Evolutionary conservation across 2,329 filamentous ascomycete species (phyloP).

Genomic region (Ambrosiella xylebori): DNA sequence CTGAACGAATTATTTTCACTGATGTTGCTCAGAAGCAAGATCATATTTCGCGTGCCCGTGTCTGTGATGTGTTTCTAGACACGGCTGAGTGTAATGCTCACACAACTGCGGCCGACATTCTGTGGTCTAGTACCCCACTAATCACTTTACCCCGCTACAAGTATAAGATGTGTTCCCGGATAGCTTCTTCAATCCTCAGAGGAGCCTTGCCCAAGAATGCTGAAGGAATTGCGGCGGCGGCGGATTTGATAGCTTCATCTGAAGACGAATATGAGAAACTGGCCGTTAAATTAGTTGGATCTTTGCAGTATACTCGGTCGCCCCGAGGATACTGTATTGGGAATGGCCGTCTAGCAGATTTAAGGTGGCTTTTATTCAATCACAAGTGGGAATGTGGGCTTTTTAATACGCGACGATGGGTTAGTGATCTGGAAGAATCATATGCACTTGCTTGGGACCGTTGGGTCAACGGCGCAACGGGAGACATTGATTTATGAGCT

Average conservation of each 20-base stretch:
- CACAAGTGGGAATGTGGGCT: constrained; percentile 72
- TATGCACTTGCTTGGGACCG: constrained; percentile 77
- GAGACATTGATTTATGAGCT: constrained; percentile 69
- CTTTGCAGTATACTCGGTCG: constrained; percentile 39
- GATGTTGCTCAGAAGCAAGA: constrained; percentile 91
- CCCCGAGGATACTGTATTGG: constrained; percentile 33
- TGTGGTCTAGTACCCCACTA: constrained; percentile 91
- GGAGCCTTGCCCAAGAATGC: constrained; percentile 63
- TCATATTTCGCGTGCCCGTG: constrained; percentile 78
- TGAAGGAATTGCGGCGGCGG: constrained; percentile 49
- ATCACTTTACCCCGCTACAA: constrained; percentile 79
- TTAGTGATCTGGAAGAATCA: constrained; percentile 69
- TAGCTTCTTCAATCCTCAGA: constrained; percentile 86
- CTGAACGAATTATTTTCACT: constrained; percentile 77
- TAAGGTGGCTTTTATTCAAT: constrained; percentile 68
- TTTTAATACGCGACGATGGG: constrained; percentile 87
- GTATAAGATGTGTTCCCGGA: constrained; percentile 98
- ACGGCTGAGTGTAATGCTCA: constrained; percentile 97
- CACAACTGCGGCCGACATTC: constrained; percentile 86
- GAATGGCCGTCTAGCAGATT: constrained; percentile 54
- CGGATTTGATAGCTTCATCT: constrained; percentile 58
- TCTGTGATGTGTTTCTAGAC: constrained; percentile 90
- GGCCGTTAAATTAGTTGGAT: constrained; percentile 49
- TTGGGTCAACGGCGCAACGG: constrained; percentile 75
- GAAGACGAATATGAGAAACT: constrained; percentile 75